A percentile compares a stretch with the other conserved stretches of the same genome.
Evolutionary conservation across 345 rosid genomes (phyloP).

Genomic region (Cardiospermum halicacabum): DNA sequence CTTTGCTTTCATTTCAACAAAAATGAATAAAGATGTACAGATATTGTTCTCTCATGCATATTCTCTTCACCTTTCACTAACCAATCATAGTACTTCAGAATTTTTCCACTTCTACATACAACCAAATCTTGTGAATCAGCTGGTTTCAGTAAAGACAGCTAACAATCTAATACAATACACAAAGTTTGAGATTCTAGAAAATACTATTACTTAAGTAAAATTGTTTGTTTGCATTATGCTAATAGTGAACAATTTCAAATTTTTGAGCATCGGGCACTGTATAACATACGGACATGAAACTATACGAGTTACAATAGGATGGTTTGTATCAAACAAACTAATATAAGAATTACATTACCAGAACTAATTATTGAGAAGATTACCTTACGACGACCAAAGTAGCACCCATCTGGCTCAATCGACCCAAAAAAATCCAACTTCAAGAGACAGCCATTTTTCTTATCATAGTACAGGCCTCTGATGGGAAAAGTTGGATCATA

Average conservation of each 20-base stretch:
- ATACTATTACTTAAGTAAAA: not conserved
- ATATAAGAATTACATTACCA: not conserved
- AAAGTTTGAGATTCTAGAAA: not conserved
- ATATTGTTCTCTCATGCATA: not conserved
- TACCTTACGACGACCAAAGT: slow-evolving; percentile 89
- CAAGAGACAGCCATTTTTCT: slow-evolving; percentile 76
- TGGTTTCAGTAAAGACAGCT: not conserved
- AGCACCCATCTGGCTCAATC: slow-evolving; percentile 94
- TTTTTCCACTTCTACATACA: not conserved
- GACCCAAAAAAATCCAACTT: slow-evolving; percentile 98
- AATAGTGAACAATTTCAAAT: not conserved
- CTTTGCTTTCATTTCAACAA: not conserved
- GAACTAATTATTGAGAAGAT: slow-evolving; percentile 1
- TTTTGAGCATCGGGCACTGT: not conserved
- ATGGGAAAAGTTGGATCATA: slow-evolving; percentile 89
- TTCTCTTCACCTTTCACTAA: not conserved
- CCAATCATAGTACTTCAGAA: not conserved
- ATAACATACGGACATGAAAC: not conserved
- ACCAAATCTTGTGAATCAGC: not conserved
- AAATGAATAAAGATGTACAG: slow-evolving; percentile 2
- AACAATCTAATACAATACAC: not conserved
- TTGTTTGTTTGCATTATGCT: not conserved
- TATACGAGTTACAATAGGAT: not conserved
- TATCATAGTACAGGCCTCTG: slow-evolving; percentile 85
- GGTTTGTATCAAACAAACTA: not conserved